A percentile compares a stretch with the other conserved stretches of the same genome.
Conservation (phyloP, 208 protist species). For the Leishmania tropica region DNA sequence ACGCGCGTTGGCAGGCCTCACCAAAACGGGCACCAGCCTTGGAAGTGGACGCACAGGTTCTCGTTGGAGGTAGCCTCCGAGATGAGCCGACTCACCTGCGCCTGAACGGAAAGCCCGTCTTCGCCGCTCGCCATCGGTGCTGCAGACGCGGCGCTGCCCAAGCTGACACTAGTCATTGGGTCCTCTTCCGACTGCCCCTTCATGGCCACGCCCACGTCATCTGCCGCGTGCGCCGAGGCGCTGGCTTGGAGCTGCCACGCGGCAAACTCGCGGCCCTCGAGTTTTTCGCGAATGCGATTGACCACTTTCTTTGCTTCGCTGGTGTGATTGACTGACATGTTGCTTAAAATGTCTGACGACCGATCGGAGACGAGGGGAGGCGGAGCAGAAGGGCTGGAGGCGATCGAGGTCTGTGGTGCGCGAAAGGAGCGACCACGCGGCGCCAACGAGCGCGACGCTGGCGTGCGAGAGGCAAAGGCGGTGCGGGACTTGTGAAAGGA, state of each 20-base stretch:
- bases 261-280: conserved; percentile 97
- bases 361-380: background rate
- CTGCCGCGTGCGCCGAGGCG: conserved; percentile 6
- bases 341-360: conserved; percentile 23
- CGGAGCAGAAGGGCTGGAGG: background rate
- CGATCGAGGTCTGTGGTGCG: conserved; percentile 16
- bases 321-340: conserved; percentile 66
- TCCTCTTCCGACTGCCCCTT: conserved; percentile 11
- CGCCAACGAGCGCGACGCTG: conserved; percentile 14
- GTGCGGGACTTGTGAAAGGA: conserved; percentile 41
- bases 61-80: conserved; percentile 97
- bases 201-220: conserved; percentile 11
- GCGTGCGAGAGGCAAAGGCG: conserved; percentile 30
- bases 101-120: conserved; percentile 77
- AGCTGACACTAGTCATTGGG: background rate
- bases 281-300: conserved; percentile 97
- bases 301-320: conserved; percentile 96
- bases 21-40: conserved; percentile 99
- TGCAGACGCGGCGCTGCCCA: conserved; percentile 1
- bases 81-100: conserved; percentile 95
- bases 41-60: conserved; percentile 99
- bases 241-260: conserved; percentile 23
- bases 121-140: conserved; percentile 18
- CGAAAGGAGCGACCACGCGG: conserved; percentile 22
- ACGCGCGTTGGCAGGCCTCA: conserved; percentile 37